Base-by-base conservation (phyloP, 2,329 filamentous ascomycete genomes). In the Teratosphaeria destructans region DNA sequence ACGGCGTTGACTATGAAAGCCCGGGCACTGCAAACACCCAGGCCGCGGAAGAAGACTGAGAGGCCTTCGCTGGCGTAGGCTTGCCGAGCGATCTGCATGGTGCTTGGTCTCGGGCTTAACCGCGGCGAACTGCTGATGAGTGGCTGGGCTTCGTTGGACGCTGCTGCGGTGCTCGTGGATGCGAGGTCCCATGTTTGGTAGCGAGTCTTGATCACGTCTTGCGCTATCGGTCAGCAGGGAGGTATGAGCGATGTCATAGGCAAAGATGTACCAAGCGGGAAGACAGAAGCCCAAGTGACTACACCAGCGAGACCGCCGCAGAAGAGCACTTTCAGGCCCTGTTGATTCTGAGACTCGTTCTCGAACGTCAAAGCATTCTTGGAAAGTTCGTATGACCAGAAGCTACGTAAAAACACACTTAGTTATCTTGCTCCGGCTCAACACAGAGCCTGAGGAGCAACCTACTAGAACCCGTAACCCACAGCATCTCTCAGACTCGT, bases 1-100 rank as follows among this genome's bases (percentile, higher is more conserved):
- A 90, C 88, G 2, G 93, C 92, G 76, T 96, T 96, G 47, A 96
- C 93, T 57, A 95, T 78, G 72, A 97, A 96, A 0, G 93, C 93
- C 65, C 93, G 80, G 8, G 88, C 75, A 73, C 89, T 95, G 73
- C 93, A 97, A 35, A 96, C 80, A 0, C 85, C 84, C 52, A 97
- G 73, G 1, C 89, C 90, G 73, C 89, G 82, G 76, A 93, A 94
- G 78, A 95, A 95, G 29, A 90, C 88, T 55, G 81, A 78, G 47
- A 86, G 74, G 37, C 87, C 86, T 76, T 94, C 90, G 5, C 80
- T 85, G 61, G 79, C 78, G 69, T 93, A 95, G 0, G 86, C 83
- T 49, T 83, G 76, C 63, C 75, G 82, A 0, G 88, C 83, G 52
- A 93, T 79, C 52, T 84, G 80, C 29, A 88, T 71, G 0, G 89